A percentile compares a stretch with the other conserved stretches of the same genome.
Conservation (phyloP, 2,329 filamentous ascomycete species). For the Penicillium psychrosexuale region DNA sequence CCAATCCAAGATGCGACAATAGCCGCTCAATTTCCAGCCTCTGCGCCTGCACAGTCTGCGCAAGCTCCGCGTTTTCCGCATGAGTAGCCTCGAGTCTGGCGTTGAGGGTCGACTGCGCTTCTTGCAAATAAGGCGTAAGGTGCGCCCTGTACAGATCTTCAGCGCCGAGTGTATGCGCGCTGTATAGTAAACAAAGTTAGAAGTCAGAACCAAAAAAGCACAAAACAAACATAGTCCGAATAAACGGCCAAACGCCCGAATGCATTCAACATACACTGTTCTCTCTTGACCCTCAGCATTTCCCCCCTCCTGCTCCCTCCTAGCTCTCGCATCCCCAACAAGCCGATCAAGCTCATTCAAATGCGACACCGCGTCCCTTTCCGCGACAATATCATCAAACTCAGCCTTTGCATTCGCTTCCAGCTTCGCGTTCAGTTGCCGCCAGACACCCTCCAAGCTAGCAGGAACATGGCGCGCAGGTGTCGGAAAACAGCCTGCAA, state of each 20-base stretch:
- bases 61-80: slow-evolving; percentile 52
- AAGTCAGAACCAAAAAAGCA: neutral
- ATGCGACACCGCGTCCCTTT: slow-evolving; percentile 55
- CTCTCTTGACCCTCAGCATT: slow-evolving; percentile 34
- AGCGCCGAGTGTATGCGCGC: slow-evolving; percentile 58
- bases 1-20: slow-evolving; percentile 53
- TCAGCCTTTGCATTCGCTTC: slow-evolving; percentile 57
- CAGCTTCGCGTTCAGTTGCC: slow-evolving; percentile 57
- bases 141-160: slow-evolving; percentile 58
- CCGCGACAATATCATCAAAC: slow-evolving; percentile 59
- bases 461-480: slow-evolving; percentile 57
- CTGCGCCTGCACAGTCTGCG: slow-evolving; percentile 53
- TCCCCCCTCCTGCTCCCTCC: slow-evolving; percentile 43
- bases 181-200: slow-evolving; percentile 25
- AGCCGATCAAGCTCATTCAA: slow-evolving; percentile 61
- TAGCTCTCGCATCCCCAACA: slow-evolving; percentile 56
- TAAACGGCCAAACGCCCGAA: too few relatives aligned
- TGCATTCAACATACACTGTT: slow-evolving; percentile 46
- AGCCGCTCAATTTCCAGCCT: slow-evolving; percentile 56
- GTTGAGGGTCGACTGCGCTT: slow-evolving; percentile 50
- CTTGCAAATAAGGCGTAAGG: slow-evolving; percentile 54
- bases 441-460: slow-evolving; percentile 55
- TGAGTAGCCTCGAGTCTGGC: slow-evolving; percentile 51
- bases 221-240: neutral
- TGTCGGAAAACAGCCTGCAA: slow-evolving; percentile 62